Conservation (phyloP, 805 yeast species). For the Priceomyces fermenticarens region DNA sequence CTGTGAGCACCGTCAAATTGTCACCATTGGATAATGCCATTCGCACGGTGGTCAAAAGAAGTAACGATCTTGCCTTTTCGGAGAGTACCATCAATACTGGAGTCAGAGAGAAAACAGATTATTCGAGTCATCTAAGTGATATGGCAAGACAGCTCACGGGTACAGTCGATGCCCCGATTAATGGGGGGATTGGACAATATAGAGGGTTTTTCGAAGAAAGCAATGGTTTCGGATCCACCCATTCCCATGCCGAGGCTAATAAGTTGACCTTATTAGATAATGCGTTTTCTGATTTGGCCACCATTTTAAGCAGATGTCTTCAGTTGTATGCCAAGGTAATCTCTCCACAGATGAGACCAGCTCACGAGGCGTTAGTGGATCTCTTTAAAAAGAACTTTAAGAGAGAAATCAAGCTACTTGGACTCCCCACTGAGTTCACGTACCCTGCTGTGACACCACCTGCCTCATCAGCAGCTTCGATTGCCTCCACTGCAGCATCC, state of each 20-base stretch:
- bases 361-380: slow-evolving; percentile 66
- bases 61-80: slow-evolving; percentile 65
- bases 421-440: slow-evolving; percentile 34
- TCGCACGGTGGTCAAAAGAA: slow-evolving; percentile 61
- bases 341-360: slow-evolving; percentile 50
- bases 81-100: slow-evolving; percentile 59
- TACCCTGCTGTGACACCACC: slow-evolving; percentile 6
- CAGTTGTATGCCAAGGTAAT: slow-evolving; percentile 65
- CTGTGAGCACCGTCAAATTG: slow-evolving; percentile 46
- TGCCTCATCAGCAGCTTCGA: slow-evolving; percentile 16
- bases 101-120: slow-evolving; percentile 49
- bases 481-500: slow-evolving; percentile 22
- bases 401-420: slow-evolving; percentile 53
- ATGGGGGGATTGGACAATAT: slow-evolving; percentile 88
- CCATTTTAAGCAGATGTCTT: slow-evolving; percentile 63
- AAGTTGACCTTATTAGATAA: slow-evolving; percentile 36
- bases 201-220: slow-evolving; percentile 56
- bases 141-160: slow-evolving; percentile 73
- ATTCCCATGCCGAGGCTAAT: slow-evolving; percentile 12
- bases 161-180: slow-evolving; percentile 88
- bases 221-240: slow-evolving; percentile 14
- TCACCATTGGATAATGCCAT: slow-evolving; percentile 88
- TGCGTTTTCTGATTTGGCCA: slow-evolving; percentile 67
- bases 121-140: slow-evolving; percentile 52
- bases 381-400: slow-evolving; percentile 66